Evolutionary conservation across 768 basidiomycete species (phyloP), one percentile per base, ranked within the genome.

Genomic region (Suillus lakei): DNA sequence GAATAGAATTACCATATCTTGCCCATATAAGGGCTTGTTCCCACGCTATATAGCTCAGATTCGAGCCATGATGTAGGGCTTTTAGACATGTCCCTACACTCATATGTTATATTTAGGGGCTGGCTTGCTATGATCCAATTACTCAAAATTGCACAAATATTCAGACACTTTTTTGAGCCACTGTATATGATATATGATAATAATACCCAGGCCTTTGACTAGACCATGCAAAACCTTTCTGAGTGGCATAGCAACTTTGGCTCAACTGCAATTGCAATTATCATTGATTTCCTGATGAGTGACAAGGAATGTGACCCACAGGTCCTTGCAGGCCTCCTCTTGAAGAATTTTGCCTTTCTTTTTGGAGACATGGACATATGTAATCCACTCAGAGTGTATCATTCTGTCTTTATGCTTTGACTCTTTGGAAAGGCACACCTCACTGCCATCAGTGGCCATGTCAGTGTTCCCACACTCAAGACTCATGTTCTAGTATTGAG

Each of bases 201-300:
- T n/a, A n/a, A n/a, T n/a, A n/a, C n/a, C n/a, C n/a, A n/a, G n/a
- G n/a, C 7, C 38, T 13, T 39, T 39, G 13, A 39, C 38, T 39
- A 39, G 38, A 43, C 43, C 18, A 6, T 44, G 13, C 60, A 61
- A 61, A 28, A 34, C 3, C 60, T 65, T 9, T 50, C 43, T 26
- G 38, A 62, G 18, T 66, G 65, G 65, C 53, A 16, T 6, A 62
- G 59, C 34, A 48, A 46, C 30, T 43, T 62, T 13, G 51, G 65
- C 26, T 62, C 61, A 16, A 43, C 61, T 9, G 61, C 65, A 36
- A 54, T 62, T 30, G 61, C 61, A 30, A n/a, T n/a, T n/a, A n/a
- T n/a, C n/a, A n/a, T n/a, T n/a, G n/a, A 62, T 32, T 66, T 66
- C 34, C 44, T 55, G 34, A 16, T 23, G 6, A 26, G 34, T 7